phyloP scores from a whole-genome alignment of 2,329 filamentous ascomycete genomes.

The Exophiala xenobiotica region DNA sequence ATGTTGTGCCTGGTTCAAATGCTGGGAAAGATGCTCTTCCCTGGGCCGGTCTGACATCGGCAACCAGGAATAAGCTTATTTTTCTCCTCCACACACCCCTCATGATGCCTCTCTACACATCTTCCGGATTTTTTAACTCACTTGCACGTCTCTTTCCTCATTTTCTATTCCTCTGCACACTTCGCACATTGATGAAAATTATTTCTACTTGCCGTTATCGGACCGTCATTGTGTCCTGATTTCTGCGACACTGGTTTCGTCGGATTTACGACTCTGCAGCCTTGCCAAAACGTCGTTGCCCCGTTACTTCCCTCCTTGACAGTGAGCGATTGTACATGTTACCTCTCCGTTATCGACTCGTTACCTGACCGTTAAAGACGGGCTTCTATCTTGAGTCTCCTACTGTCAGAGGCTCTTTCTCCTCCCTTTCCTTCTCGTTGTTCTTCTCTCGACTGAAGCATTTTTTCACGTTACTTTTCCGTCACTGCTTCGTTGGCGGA shows the following conservation, averaged over 20 bases:
- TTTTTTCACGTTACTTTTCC: conserved; percentile 2
- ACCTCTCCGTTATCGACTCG: background rate
- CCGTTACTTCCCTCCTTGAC: conserved; percentile 1
- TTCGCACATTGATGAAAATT: no score
- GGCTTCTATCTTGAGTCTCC: background rate
- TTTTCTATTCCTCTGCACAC: no score
- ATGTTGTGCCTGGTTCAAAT: no score
- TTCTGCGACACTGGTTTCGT: background rate
- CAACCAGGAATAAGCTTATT: background rate
- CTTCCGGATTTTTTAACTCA: no score
- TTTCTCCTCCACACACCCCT: background rate
- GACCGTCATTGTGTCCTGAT: background rate
- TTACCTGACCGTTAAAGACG: background rate
- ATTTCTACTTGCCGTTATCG: no score
- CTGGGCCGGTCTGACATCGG: no score
- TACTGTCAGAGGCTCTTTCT: no score
- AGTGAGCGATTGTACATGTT: conserved; percentile 3
- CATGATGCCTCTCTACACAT: no score
- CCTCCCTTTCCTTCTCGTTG: background rate
- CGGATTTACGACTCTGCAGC: background rate
- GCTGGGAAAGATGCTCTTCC: no score
- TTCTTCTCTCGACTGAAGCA: no score
- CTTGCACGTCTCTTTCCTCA: no score
- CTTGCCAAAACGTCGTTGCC: conserved; percentile 4
- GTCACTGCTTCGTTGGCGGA: conserved; percentile 4